Base-by-base conservation (phyloP, 2,329 filamentous ascomycete genomes). In the Venturia aucupariae region DNA sequence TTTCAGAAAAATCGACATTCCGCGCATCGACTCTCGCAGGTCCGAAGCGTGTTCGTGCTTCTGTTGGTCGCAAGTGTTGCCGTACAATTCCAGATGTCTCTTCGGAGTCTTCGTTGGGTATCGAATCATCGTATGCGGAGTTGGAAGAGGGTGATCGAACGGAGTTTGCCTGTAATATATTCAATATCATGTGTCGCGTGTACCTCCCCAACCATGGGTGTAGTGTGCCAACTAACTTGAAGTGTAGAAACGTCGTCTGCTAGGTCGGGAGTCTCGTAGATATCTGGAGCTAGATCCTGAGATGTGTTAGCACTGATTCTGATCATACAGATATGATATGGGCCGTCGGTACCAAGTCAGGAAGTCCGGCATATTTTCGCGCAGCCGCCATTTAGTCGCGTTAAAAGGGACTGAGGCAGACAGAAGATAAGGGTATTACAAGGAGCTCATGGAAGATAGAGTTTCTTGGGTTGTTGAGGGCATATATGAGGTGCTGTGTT, bases 261-360 rank as follows among this genome's bases (percentile, higher is more conserved):
- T 69, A 97, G 80, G 64, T 96, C 92, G 68, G 93, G 92, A 19
- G 94, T 97, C 77, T 97, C 93, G 80, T 97, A 97, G 71, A 96
- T 90, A 73, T 97, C 94, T 69, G 92, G 92, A 35, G 92, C 92
- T 64, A 88, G 89, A 77, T 97, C 92, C 90, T 95, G 13, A 17
- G 19, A 19, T 13, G 22, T 64, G 38, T 60, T 57, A 27, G 24
- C 30, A 27, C 30, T 19, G 19, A 17, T 42, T 35, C 1, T 22
- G 39, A 64, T 42, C 22, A 41, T 32, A 35, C n/a, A 41, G 8
- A 10, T 32, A 59, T 13, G 35, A n/a, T 42, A 15, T 59, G 32
- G 27, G 42, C 30, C 35, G 38, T 32, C 65, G 13, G 19, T 66
- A 69, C 68, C 11, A 69, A 59, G 51, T 69, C 68, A 39, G 67